These are phyloP conservation scores for Krasilnikovozyma curviuscula DNA, from an alignment of 768 basidiomycete genomes.

Conservation along the genomic window DNA sequence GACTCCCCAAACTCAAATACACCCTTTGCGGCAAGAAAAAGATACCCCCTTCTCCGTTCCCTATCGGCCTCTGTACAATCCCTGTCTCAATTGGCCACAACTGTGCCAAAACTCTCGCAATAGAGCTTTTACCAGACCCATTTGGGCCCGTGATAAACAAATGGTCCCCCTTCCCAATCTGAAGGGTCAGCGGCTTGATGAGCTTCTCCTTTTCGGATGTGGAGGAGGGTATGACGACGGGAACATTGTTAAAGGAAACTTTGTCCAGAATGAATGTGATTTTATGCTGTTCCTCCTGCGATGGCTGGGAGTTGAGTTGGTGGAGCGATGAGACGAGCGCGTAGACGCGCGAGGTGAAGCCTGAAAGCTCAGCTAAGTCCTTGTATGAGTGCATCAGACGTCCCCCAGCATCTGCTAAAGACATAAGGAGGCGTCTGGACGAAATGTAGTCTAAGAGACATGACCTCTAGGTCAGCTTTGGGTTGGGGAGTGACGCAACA, in stretches of 20 bases:
- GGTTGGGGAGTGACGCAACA: background rate
- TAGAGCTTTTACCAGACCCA: conserved; percentile 76
- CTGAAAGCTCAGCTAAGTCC: conserved; percentile 83
- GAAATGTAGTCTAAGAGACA: conserved; percentile 57
- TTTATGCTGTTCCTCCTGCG: background rate
- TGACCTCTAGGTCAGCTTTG: background rate
- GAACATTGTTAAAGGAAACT: conserved; percentile 40
- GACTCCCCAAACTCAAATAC: conserved; percentile 71
- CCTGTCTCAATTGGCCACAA: conserved; percentile 49
- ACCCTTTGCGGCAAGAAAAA: conserved; percentile 72
- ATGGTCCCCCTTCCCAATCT: conserved; percentile 1
- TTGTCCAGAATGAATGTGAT: conserved; percentile 17
- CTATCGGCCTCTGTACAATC: conserved; percentile 31
- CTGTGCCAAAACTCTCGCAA: conserved; percentile 72
- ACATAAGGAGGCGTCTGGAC: conserved; percentile 70
- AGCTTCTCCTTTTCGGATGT: background rate
- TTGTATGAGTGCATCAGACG: conserved; percentile 94
- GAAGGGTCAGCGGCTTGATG: background rate
- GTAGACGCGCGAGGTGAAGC: conserved; percentile 76
- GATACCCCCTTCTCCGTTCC: conserved; percentile 33
- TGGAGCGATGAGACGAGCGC: conserved; percentile 42
- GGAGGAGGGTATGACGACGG: conserved; percentile 35
- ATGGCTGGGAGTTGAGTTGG: background rate
- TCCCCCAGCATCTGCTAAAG: conserved; percentile 90
- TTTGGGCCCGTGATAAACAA: conserved; percentile 10